Conservation (phyloP, 2,329 filamentous ascomycete species). For the Calonectria hawksworthii region DNA sequence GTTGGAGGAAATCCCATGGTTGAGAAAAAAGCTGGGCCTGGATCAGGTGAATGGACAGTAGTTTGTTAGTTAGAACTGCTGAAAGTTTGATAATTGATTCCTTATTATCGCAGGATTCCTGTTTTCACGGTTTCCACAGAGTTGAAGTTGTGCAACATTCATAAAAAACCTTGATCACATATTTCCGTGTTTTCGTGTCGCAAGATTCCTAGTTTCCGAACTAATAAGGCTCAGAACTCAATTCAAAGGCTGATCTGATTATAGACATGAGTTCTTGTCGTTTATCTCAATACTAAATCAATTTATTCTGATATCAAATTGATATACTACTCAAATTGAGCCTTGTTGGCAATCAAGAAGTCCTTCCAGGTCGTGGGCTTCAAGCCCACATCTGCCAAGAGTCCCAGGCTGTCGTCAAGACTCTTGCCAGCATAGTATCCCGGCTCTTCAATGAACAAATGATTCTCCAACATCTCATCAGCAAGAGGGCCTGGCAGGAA, state of each 20-base stretch:
- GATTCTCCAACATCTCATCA: background rate
- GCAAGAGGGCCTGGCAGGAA: background rate
- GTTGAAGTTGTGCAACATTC: background rate
- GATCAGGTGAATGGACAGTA: background rate
- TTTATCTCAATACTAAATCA: background rate
- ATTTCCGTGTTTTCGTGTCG: background rate
- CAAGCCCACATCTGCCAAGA: background rate
- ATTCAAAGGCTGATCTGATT: background rate
- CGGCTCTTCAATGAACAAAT: background rate
- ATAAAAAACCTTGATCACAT: background rate
- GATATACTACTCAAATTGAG: background rate
- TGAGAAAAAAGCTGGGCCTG: slow-evolving; percentile 21
- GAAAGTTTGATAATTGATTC: no score
- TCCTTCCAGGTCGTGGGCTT: background rate
- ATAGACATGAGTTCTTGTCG: background rate
- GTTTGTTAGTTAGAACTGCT: no score
- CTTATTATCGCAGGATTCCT: no score
- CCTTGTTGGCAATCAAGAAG: background rate
- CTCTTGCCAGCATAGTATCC: background rate
- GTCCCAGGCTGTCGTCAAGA: background rate
- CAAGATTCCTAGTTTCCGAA: background rate
- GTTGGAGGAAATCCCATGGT: slow-evolving; percentile 46
- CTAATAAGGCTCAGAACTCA: background rate
- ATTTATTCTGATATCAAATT: background rate
- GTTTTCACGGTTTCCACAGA: no score